These are phyloP conservation scores for Diaporthe sp. DNA, from an alignment of 2,329 filamentous ascomycete species.

Conservation along the genomic window DNA sequence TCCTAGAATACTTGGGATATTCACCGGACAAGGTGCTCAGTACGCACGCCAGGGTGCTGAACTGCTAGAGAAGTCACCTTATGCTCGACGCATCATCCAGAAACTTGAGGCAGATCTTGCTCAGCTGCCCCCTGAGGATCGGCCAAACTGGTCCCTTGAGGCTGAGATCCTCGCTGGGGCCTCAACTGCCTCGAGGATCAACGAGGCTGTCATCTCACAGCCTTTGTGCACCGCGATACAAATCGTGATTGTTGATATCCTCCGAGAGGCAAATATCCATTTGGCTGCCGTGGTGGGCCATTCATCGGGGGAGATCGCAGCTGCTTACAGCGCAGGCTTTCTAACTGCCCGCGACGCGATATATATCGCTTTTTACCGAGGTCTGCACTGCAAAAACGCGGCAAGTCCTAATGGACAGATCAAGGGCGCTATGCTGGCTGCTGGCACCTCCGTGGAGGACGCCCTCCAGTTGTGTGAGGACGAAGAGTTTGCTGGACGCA, in stretches of 20 bases:
- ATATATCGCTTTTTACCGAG: conserved; percentile 43
- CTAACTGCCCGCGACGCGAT: conserved; percentile 43
- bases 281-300: conserved; percentile 46
- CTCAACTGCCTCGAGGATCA: conserved; percentile 23
- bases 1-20: conserved; percentile 39
- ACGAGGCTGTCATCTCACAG: conserved; percentile 28
- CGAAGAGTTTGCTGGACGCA: conserved; percentile 42
- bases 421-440: conserved; percentile 29
- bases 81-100: not conserved
- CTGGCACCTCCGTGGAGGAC: conserved; percentile 1
- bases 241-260: conserved; percentile 51
- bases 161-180: conserved; percentile 22
- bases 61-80: conserved; percentile 45
- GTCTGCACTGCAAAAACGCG: not conserved
- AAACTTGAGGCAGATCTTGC: conserved; percentile 1
- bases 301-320: conserved; percentile 42
- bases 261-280: conserved; percentile 42
- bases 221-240: conserved; percentile 55
- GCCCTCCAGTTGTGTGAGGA: conserved; percentile 39
- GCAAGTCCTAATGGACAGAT: not conserved
- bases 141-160: conserved; percentile 32
- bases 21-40: conserved; percentile 52
- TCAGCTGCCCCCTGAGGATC: not conserved
- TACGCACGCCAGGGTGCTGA: conserved; percentile 49
- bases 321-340: conserved; percentile 30